Base-by-base conservation (phyloP, 306 rosid species). In the Castanea mollissima region DNA sequence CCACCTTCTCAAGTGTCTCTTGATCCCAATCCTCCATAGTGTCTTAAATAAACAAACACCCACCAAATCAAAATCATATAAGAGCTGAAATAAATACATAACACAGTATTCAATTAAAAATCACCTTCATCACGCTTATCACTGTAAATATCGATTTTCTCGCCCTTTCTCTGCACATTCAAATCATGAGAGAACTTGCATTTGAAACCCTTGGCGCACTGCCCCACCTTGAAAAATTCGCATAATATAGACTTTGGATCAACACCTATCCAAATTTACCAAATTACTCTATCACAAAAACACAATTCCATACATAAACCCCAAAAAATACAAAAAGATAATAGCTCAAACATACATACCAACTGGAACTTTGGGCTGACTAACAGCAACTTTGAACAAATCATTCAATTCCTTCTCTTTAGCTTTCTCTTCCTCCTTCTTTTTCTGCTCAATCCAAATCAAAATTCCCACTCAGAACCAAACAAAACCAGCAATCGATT, bases 1-100 rank as follows among this genome's bases (percentile, higher is more conserved):
- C 91, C 64, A 90, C 99, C 88, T 93, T 91, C 88, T 96, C 99
- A 89, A 96, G 80, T 3, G 84, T 93, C 87, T 88, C 97, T 87
- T 90, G 97, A 91, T 96, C 99, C 98, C 99, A 96, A 35, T 96
- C 99, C 88, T 91, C 98, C 99, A 96, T 96, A 0, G 99, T 90
- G 5, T 91, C 99, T 91, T 71, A 7, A 46, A 21, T 46, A 77
- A 72, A 74, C 19, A 31, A 73, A 6, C 18, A 35, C 52, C 51
- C 20, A 20, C 15, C 3, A n/a, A 78, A 59, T 29, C 14, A 13
- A 29, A 21, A 69, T 67, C 27, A 32, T 9, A 20, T 2, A 44
- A 54, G 9, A n/a, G 11, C 5, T 18, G n/a, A 16, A 34, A 7
- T 69, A 71, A 13, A 55, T 15, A 59, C n/a, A 3, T 15, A 59